A percentile compares a stretch with the other conserved stretches of the same genome.
Conservation (phyloP, 768 basidiomycete species). For the Agaricus sinodeliciosus region DNA sequence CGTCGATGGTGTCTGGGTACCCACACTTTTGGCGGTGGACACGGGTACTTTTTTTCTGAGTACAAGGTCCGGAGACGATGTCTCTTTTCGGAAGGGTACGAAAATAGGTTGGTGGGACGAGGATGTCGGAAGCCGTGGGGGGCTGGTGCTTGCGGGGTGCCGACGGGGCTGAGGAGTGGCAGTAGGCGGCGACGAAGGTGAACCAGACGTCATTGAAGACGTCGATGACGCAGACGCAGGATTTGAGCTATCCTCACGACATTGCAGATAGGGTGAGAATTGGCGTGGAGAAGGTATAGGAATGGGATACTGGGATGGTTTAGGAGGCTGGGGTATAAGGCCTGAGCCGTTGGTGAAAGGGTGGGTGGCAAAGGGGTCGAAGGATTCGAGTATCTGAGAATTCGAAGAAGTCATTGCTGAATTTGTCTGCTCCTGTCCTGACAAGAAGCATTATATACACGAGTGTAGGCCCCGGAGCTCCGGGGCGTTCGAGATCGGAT, state of each 20-base stretch:
- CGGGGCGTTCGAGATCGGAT: constrained; percentile 6
- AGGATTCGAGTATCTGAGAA: constrained; percentile 34
- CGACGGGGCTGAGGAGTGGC: constrained; percentile 25
- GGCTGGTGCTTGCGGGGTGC: constrained; percentile 12
- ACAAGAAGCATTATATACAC: constrained; percentile 1
- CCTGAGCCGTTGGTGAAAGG: constrained; percentile 49
- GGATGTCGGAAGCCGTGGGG: constrained; percentile 12
- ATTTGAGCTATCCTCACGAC: constrained; percentile 9
- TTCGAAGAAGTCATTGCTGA: constrained; percentile 14
- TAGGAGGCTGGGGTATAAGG: constrained; percentile 32
- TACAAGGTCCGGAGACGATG: constrained; percentile 51
- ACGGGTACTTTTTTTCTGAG: constrained; percentile 27
- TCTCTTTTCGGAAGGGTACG: constrained; percentile 43
- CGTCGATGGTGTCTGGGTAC: constrained; percentile 7
- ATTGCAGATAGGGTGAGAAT: constrained; percentile 13
- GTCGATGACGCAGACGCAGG: constrained; percentile 18
- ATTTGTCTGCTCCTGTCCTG: not conserved
- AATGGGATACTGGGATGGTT: constrained; percentile 42
- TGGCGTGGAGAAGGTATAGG: constrained; percentile 28
- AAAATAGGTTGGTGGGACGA: constrained; percentile 35
- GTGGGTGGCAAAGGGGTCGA: constrained; percentile 53
- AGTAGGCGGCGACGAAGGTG: constrained; percentile 14
- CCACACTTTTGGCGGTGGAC: not conserved
- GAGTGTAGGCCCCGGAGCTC: not conserved
- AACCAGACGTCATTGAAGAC: constrained; percentile 14